Evolutionary conservation across 2,329 filamentous ascomycete species (phyloP), one percentile per base, ranked within the genome.

Genomic region (Rhytidhysteron rufulum): DNA sequence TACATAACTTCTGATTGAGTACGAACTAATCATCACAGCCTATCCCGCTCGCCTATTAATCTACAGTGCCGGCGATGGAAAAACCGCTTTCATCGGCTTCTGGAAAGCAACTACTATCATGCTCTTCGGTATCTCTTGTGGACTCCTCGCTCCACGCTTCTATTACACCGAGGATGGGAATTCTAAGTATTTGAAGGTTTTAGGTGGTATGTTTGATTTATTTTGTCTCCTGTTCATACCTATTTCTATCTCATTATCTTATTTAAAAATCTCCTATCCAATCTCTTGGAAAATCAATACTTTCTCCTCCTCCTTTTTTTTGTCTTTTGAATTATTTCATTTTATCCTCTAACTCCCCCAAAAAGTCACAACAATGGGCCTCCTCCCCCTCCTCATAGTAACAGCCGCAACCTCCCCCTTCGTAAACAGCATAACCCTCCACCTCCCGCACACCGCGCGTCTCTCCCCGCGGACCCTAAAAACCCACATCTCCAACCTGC

Each of bases 341-440:
- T n/a, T n/a, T n/a, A n/a, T n/a, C n/a, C n/a, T n/a, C n/a, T n/a
- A 7, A 27, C 24, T 27, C 24, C 24, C 18, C 16, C 13, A 11
- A 16, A 9, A 9, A 65, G 61, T 63, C 8, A 53, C 53, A 31
- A 24, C 57, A 33, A 45, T 62, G 3, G 51, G 55, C 24, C 53
- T 55, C 4, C 49, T 66, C 17, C 63, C 63, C 4, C 57, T 62
- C 10, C 17, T 60, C 18, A 48, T 60, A 6, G 48, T 65, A 36
- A 55, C 57, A 32, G 62, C 59, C 44, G 41, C 61, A 8, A 66
- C 63, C 6, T 54, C 63, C 1, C 63, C 63, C n/a, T 67, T 63
- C 32, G 58, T 59, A 6, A 57, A 58, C 38, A 47, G 50, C 40
- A 47, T 67, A 30, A 55, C 50, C 39, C 50, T 67, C 6, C 48